Percentiles rank a stretch among this genome's conserved stretches.
Evolutionary conservation across 257 asterid species (phyloP).

Genomic region (Pogostemon cablin): DNA sequence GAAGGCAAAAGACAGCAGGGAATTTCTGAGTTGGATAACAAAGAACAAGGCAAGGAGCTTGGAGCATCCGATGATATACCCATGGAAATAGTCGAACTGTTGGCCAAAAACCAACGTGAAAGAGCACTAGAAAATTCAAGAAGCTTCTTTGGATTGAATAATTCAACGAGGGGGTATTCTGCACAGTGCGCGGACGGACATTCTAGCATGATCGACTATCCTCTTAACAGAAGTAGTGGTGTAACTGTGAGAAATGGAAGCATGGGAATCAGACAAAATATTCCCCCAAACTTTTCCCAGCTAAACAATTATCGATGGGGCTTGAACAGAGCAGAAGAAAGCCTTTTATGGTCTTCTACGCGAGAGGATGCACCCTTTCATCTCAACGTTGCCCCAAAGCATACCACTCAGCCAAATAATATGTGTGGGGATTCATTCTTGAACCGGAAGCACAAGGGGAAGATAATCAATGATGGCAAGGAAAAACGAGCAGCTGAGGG

Average conservation of each 20-base stretch:
- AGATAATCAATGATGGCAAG: slow-evolving; percentile 36
- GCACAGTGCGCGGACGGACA: slow-evolving; percentile 34
- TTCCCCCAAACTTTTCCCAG: slow-evolving; percentile 31
- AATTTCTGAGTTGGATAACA: slow-evolving; percentile 36
- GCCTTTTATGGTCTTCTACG: slow-evolving; percentile 41
- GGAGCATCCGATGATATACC: slow-evolving; percentile 69
- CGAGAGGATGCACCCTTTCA: slow-evolving; percentile 38
- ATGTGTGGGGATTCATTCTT: slow-evolving; percentile 31
- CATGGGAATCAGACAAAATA: slow-evolving; percentile 29
- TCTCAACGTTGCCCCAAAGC: slow-evolving; percentile 38
- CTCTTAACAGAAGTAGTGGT: slow-evolving; percentile 33
- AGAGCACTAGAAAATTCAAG: slow-evolving; percentile 34
- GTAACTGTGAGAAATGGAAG: slow-evolving; percentile 29
- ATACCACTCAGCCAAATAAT: slow-evolving; percentile 35
- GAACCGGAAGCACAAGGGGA: slow-evolving; percentile 39
- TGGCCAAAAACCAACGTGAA: slow-evolving; percentile 75
- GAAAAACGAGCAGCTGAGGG: slow-evolving; percentile 37
- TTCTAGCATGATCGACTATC: background rate
- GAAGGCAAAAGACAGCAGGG: slow-evolving; percentile 37
- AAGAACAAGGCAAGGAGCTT: slow-evolving; percentile 33
- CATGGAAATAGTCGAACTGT: slow-evolving; percentile 80
- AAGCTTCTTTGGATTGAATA: slow-evolving; percentile 28
- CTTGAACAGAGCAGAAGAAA: slow-evolving; percentile 28
- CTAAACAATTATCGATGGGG: slow-evolving; percentile 34
- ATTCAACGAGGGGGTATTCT: slow-evolving; percentile 32